Base-by-base conservation (phyloP, 1,139 yeast genomes). In the Diutina ranongensis region DNA sequence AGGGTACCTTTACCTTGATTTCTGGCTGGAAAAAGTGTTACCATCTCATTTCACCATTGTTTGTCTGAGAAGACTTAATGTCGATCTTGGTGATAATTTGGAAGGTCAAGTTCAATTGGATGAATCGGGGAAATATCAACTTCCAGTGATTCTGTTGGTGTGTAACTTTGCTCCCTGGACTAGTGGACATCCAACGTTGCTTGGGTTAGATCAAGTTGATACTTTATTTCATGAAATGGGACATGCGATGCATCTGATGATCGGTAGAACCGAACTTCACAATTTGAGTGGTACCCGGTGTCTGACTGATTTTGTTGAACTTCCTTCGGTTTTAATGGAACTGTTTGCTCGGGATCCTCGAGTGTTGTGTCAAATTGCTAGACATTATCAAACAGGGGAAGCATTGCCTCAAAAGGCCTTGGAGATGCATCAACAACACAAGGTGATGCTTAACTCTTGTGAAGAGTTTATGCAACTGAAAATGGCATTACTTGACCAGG, bases 191-290 rank as follows among this genome's bases (percentile, higher is more conserved):
- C 71, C 74, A 7, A 66, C 74, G 0, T 65, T 86, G 22, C 64
- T 92, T 38, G 70, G 82, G 8, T 70, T 86, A 50, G 78, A 74
- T 48, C 97, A 94, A 57, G 89, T 92, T 4, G 95, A 89, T 56
- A 92, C 98, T 0, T 65, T 92, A 32, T 92, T 94, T 66, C 99
- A 92, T 62, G 99, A 92, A 62, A 88, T 92, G 95, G 99, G 99
- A 1, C 99, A 92, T 63, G 98, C 98, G 2, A 84, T 92, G 79
- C 98, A 92, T 61, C 87, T 97, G 5, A 89, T 92, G 97, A 67
- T 92, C 27, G 98, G 97, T 0, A 72, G 92, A 50, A 92, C 98
- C 0, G 74, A 80, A 44, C 66, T 92, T 45, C 98, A 94, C 58
- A 94, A 89, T 58, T 82, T 92, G 15, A 82, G 94, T 21, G 98